These are phyloP conservation scores for Nitzschia sp. DNA, from an alignment of 108 stramenopile species.

Conservation along the genomic window DNA sequence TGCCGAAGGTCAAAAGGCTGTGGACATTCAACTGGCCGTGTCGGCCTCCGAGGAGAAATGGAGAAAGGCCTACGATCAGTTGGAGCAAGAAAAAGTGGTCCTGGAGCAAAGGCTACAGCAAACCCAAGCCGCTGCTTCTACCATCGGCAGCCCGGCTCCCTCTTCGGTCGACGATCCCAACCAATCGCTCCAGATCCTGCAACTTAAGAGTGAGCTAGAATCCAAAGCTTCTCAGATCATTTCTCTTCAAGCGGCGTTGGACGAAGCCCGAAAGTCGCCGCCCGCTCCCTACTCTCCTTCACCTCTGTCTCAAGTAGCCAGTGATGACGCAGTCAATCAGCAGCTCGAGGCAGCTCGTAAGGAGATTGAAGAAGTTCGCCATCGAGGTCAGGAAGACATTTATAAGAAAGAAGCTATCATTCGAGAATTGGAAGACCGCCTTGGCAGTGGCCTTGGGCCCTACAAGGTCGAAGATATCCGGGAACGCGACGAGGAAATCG, in stretches of 20 bases:
- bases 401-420: constrained; percentile 43
- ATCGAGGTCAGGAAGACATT: constrained; percentile 31
- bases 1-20: not conserved
- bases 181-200: not conserved
- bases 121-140: not conserved
- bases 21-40: not conserved
- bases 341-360: constrained; percentile 13
- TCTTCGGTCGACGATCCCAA: not conserved
- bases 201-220: not conserved
- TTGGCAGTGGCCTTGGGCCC: constrained; percentile 31
- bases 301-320: not conserved
- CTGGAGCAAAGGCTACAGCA: too few species aligned
- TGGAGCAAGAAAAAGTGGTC: too few species aligned
- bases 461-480: constrained; percentile 39
- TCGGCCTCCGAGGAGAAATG: too few species aligned
- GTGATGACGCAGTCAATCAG: not conserved
- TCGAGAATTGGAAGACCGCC: constrained; percentile 39
- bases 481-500: constrained; percentile 43
- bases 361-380: constrained; percentile 20
- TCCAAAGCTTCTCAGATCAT: not conserved
- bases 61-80: too few species aligned
- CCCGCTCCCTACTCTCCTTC: not conserved
- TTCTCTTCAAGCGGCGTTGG: not conserved
- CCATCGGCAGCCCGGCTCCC: not conserved
- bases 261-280: not conserved